Conservation (phyloP, 2,329 filamentous ascomycete species). For the Zelopaecilomyces penicillatus region DNA sequence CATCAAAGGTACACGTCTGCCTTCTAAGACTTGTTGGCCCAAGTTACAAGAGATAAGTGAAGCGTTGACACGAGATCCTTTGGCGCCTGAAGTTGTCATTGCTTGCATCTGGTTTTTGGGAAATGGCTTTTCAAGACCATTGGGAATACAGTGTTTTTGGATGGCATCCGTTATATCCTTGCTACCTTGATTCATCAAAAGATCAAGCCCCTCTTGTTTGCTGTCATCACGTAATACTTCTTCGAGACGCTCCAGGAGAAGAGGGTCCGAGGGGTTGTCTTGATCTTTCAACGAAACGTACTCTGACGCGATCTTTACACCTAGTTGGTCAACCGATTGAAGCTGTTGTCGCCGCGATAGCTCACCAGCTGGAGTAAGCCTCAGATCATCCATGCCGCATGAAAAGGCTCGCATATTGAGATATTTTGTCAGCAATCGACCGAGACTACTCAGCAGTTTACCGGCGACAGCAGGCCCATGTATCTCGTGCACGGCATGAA, state of each 20-base stretch:
- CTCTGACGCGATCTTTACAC: constrained; percentile 70
- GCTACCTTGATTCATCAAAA: constrained; percentile 68
- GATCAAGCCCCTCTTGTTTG: constrained; percentile 86
- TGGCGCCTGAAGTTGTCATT: constrained; percentile 95
- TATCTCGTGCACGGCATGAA: constrained; percentile 88
- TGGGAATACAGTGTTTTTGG: constrained; percentile 70
- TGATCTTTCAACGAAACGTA: constrained; percentile 76
- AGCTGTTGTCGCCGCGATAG: constrained; percentile 60
- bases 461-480: constrained; percentile 85
- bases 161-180: constrained; percentile 67
- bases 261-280: constrained; percentile 54
- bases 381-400: constrained; percentile 93
- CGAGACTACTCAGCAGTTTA: constrained; percentile 79
- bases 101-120: constrained; percentile 98
- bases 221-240: constrained; percentile 83
- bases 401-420: constrained; percentile 92
- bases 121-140: constrained; percentile 80
- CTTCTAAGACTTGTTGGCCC: constrained; percentile 92
- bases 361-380: constrained; percentile 75
- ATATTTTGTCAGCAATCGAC: constrained; percentile 79
- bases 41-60: constrained; percentile 97
- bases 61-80: constrained; percentile 87
- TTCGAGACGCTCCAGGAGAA: constrained; percentile 72
- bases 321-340: constrained; percentile 57
- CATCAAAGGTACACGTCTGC: constrained; percentile 91